Conservation (phyloP, 2,329 filamentous ascomycete species). For the Fusarium bactridioides region DNA sequence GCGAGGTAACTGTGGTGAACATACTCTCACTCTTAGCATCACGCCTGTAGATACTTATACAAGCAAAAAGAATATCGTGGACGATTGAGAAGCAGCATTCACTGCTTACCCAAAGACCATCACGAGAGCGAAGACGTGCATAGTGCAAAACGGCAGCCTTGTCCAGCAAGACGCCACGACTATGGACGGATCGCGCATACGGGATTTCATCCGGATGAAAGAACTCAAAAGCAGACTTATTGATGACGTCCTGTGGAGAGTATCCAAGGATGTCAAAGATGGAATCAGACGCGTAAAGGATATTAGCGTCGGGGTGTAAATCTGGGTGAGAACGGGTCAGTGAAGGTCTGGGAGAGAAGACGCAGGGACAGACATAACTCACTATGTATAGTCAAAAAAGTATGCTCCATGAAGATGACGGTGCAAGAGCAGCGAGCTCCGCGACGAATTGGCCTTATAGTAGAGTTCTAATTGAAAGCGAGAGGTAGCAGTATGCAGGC, state of each 20-base stretch:
- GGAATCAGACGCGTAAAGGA: conserved; percentile 85
- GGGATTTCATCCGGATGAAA: conserved; percentile 85
- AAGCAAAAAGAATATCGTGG: conserved; percentile 86
- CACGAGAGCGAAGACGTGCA: conserved; percentile 72
- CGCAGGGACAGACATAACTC: conserved; percentile 49
- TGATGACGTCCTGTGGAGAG: conserved; percentile 76
- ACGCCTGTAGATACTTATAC: conserved; percentile 78
- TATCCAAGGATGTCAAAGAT: conserved; percentile 85
- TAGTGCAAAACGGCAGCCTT: conserved; percentile 87
- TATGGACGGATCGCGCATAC: conserved; percentile 76
- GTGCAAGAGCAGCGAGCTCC: conserved; percentile 28
- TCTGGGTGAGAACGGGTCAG: conserved; percentile 51
- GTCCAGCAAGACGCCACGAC: conserved; percentile 77
- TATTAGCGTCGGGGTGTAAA: conserved; percentile 76
- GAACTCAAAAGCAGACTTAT: conserved; percentile 83
- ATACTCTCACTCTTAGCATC: conserved; percentile 77
- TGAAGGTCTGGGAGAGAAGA: neutral
- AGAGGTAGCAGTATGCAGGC: neutral
- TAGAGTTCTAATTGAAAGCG: neutral
- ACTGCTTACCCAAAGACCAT: conserved; percentile 78
- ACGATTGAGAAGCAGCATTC: conserved; percentile 92
- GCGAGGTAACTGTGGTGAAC: conserved; percentile 45
- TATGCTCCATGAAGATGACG: conserved; percentile 71
- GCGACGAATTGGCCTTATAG: conserved; percentile 7
- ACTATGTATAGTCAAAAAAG: conserved; percentile 93